Evolutionary conservation across 164 flowering plant species (phyloP), one percentile per base, ranked within the genome.

Genomic region (Umbellularia californica): DNA sequence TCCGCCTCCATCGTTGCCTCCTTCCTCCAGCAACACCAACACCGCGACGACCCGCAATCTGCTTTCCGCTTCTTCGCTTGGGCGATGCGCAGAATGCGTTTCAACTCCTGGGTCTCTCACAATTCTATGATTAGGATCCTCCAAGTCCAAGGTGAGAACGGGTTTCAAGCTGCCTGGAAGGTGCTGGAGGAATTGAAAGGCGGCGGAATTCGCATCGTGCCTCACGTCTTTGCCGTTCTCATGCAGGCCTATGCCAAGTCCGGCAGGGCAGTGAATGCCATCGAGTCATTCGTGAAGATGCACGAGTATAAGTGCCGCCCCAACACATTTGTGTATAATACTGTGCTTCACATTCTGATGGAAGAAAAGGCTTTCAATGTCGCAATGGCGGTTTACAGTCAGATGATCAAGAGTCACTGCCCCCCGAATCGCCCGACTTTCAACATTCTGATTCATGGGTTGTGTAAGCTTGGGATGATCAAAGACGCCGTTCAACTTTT

Each of bases 61-160:
- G 83, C 85, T 68, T 91, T 90, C 66, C 86, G 95, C 5, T 92
- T 94, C 81, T 89, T 88, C 84, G 76, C 82, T 30, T 92, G 97
- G 97, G 88, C 92, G 12, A 72, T 83, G 79, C 73, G 65, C 12
- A 50, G 74, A 27, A 77, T 58, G 84, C 75, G 70, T 0, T 77
- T 90, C 7, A 73, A 85, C 13, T 77, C 83, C 58, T 81, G 85
- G 82, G 71, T 17, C 3, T 81, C 87, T 2, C 77, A 78, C 55
- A 74, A 78, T 73, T 74, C 82, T 22, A 81, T 93, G 70, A 73
- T 84, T 24, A 85, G 79, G 50, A 77, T 82, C 88, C 79, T 95
- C 28, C 68, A 74, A 5, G 60, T 50, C 52, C 77, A 78, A 7
- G 35, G 47, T 4, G 47, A 7, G 47, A 72, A 78, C 52, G 88